Percentiles rank a stretch among this genome's conserved stretches.
Conservation (phyloP, 768 basidiomycete genomes). For the Russula lepida region DNA sequence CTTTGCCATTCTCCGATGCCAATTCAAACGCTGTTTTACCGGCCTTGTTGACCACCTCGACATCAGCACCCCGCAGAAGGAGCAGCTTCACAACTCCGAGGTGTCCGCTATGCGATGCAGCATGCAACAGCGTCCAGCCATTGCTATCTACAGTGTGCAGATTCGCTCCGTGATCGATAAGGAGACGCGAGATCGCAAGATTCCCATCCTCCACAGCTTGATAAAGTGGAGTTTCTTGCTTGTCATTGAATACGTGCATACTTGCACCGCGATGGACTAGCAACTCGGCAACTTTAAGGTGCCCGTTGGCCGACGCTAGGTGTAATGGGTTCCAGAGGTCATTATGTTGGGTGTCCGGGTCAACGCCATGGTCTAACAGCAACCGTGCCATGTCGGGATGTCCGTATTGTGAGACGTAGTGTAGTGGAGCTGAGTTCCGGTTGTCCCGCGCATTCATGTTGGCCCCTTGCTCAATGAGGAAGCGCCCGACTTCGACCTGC, state of each 20-base stretch:
- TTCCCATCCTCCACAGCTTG: background rate
- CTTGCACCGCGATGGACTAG: background rate
- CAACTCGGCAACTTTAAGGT: background rate
- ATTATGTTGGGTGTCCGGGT: background rate
- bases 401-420: background rate
- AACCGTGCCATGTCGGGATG: background rate
- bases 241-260: background rate
- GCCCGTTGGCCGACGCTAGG: background rate
- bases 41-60: background rate
- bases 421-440: background rate
- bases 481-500: background rate
- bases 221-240: background rate
- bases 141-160: background rate
- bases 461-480: background rate
- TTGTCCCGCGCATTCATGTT: background rate
- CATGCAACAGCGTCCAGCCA: background rate
- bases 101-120: background rate
- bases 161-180: too few species aligned
- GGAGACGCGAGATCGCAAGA: too few species aligned
- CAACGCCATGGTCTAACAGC: background rate
- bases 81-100: background rate
- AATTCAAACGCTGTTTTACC: background rate
- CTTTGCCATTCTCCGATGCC: background rate
- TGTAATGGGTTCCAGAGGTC: background rate
- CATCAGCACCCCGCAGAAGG: background rate